phyloP scores from a whole-genome alignment of 805 yeast species.

The Ogataea populi-albae region DNA sequence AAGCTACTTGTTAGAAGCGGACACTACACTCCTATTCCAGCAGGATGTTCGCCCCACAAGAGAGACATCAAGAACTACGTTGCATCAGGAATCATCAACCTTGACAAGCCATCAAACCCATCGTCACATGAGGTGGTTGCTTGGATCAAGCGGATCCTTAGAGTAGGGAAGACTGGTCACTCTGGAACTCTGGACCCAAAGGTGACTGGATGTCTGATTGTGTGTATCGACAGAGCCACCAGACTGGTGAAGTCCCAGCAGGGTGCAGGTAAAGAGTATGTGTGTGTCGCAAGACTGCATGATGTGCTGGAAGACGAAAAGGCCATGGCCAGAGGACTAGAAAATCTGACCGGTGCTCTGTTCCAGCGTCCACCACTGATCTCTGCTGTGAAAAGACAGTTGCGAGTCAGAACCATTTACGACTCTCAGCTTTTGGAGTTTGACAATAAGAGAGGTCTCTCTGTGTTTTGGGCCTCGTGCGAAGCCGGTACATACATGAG shows the following conservation, averaged over 20 bases:
- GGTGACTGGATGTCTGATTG: slow-evolving; percentile 98
- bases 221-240: slow-evolving; percentile 97
- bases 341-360: slow-evolving; percentile 95
- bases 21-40: slow-evolving; percentile 95
- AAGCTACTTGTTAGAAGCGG: slow-evolving; percentile 92
- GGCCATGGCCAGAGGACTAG: slow-evolving; percentile 79
- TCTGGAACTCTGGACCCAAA: slow-evolving; percentile 97
- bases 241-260: slow-evolving; percentile 98
- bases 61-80: slow-evolving; percentile 89
- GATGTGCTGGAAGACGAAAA: slow-evolving; percentile 89
- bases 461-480: slow-evolving; percentile 99
- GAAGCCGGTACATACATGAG: slow-evolving; percentile 99
- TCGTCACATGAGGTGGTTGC: slow-evolving; percentile 99
- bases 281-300: slow-evolving; percentile 93
- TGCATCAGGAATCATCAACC: slow-evolving; percentile 92
- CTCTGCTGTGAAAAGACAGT: slow-evolving; percentile 98
- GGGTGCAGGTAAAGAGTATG: slow-evolving; percentile 99
- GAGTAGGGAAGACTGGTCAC: slow-evolving; percentile 98
- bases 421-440: slow-evolving; percentile 94
- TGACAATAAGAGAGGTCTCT: slow-evolving; percentile 93
- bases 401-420: slow-evolving; percentile 96
- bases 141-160: slow-evolving; percentile 93
- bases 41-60: slow-evolving; percentile 91
- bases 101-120: slow-evolving; percentile 98
- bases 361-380: slow-evolving; percentile 99